These are phyloP conservation scores for Hordeum marinum DNA, from an alignment of 176 grass and related monocot genomes.

Conservation along the genomic window DNA sequence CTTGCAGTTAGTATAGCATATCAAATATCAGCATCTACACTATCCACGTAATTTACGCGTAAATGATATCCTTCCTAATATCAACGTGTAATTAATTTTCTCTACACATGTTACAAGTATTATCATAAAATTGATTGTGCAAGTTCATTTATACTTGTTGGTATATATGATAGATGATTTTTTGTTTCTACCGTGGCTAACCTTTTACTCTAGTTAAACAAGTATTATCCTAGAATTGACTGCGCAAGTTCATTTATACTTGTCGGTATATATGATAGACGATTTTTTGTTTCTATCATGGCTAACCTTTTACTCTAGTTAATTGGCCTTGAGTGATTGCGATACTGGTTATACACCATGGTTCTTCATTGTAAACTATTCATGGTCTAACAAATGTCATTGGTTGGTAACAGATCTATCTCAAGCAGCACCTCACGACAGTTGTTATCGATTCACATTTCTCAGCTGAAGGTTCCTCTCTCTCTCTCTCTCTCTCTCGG, in stretches of 20 bases:
- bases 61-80: too few species aligned
- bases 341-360: not conserved
- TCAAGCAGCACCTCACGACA: slow-evolving; percentile 83
- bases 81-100: too few species aligned
- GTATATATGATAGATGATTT: not conserved
- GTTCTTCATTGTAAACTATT: slow-evolving; percentile 2
- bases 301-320: not conserved
- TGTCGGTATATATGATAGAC: not conserved
- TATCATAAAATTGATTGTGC: not conserved
- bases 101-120: too few species aligned
- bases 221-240: not conserved
- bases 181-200: not conserved
- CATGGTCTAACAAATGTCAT: not conserved
- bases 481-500: too few species aligned
- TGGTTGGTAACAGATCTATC: slow-evolving; percentile 67
- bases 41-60: too few species aligned
- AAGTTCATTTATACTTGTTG: not conserved
- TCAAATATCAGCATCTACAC: too few species aligned
- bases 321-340: not conserved
- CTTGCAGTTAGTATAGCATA: too few species aligned
- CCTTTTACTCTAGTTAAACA: not conserved
- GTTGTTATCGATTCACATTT: slow-evolving; percentile 93
- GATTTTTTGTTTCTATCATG: not conserved
- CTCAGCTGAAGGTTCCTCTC: slow-evolving; percentile 59
- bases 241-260: not conserved